Evolutionary conservation across 225 moss, liverwort and hornwort genomes (phyloP).

Genomic region (Marchantia polymorpha): DNA sequence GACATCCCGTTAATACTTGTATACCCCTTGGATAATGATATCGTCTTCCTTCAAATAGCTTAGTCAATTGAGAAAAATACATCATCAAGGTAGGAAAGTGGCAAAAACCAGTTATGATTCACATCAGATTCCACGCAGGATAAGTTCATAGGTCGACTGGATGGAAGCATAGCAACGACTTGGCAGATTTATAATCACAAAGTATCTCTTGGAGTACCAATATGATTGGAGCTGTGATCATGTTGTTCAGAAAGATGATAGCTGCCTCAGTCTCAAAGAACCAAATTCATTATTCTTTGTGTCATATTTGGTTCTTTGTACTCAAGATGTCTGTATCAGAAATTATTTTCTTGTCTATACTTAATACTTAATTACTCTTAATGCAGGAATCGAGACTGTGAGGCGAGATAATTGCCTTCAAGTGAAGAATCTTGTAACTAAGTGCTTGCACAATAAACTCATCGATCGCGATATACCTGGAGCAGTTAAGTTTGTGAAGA

Average conservation of each 20-base stretch:
- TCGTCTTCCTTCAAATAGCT: too few relatives aligned
- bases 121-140: too few relatives aligned
- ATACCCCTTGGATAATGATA: too few relatives aligned
- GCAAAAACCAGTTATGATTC: too few relatives aligned
- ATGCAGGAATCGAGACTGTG: conserved; percentile 89
- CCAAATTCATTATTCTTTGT: background rate
- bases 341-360: background rate
- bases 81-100: too few relatives aligned
- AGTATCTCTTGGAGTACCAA: too few relatives aligned
- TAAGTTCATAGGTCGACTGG: too few relatives aligned
- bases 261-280: background rate
- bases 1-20: too few relatives aligned
- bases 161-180: too few relatives aligned
- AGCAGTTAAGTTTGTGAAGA: conserved; percentile 90
- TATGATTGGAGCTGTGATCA: too few relatives aligned
- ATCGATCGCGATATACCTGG: conserved; percentile 90
- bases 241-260: background rate
- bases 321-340: background rate
- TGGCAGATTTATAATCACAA: too few relatives aligned
- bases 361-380: background rate
- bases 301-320: background rate
- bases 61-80: too few relatives aligned
- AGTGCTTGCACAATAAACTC: conserved; percentile 92
- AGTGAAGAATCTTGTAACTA: conserved; percentile 96
- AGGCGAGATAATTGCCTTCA: conserved; percentile 94